Evolutionary conservation across 352 stramenopile species (phyloP), one percentile per base, ranked within the genome.

Genomic region (Globisporangium splendens): DNA sequence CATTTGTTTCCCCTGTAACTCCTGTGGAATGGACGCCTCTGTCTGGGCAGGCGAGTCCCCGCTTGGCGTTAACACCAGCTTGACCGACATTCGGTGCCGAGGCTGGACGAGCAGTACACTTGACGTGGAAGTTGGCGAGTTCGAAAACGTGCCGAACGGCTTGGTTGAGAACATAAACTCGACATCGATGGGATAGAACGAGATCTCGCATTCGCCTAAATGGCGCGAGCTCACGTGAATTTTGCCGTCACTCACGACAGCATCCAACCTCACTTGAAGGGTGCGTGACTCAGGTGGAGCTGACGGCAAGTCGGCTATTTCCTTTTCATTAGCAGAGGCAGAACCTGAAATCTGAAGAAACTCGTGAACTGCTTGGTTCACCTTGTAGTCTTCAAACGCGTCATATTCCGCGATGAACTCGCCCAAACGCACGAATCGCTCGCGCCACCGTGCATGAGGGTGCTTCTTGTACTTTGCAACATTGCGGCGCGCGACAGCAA

Each of bases 151-250:
- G 50, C 73, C 73, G 57, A 89, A 91, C 14, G 81, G 77, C 21
- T 79, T 67, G 0, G 68, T 76, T 5, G 77, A 89, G 55, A 91
- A 91, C 65, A 88, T 76, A 20, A 86, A 66, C 66, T 91, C 81
- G 7, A 87, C 68, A 44, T 89, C 76, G 49, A 91, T 77, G 13
- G 73, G 69, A 51, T 88, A 88, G 31, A 86, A 81, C 28, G 69
- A 65, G 28, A 91, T 46, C 20, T 83, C 61, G 22, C 71, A 81
- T 2, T 56, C 44, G 20, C 62, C 59, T 43, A 86, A 38, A 53
- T 60, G 63, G 50, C 67, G 64, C 8, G 72, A 74, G 24, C 46
- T 58, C 31, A 83, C 15, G n/a, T 58, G 51, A 42, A 86, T 50
- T 18, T 51, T 24, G 22, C 62, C 59, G 13, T 59, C 61, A 38